Evolutionary conservation across 768 basidiomycete genomes (phyloP), one percentile per base, ranked within the genome.

Genomic region (Collybia mongolica): DNA sequence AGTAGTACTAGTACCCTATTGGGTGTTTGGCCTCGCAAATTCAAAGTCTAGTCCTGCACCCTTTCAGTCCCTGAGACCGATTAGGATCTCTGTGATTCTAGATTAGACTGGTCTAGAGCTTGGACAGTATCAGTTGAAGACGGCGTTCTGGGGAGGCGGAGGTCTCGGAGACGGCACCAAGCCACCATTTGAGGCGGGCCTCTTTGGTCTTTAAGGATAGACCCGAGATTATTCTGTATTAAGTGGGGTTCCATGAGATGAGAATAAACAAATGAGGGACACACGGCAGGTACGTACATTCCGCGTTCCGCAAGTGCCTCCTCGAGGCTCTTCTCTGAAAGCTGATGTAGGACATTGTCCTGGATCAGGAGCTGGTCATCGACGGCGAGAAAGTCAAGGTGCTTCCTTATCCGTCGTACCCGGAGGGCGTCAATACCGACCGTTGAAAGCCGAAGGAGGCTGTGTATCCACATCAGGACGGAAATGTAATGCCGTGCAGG

Each of bases 241-340:
- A 37, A 26, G 24, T 24, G 45, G 51, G 18, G n/a, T 43, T 36
- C 15, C 32, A 32, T 9, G 38, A 28, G 37, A 48, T 8, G 29
- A 19, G 6, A 20, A 24, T 28, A 28, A 29, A 28, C 29, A 43
- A n/a, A 19, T 44, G 29, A 32, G 12, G 18, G 40, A 43, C 37
- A 42, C 37, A 46, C 4, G 24, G 42, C 50, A 41, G 29, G 14
- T 15, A 75, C 88, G 62, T 62, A 92, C 90, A 91, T 75, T 59
- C 87, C 91, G 52, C 91, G 83, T 64, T 91, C 90, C 51, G 79
- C 72, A 12, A 93, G 72, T 3, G 88, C 85, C 48, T 88, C 80
- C 23, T 74, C 69, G 5, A 91, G 69, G 54, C 86, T 86, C 3
- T 71, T 69, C 17, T 70, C 61, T 2, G 80, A 78, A 39, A 93